These are phyloP conservation scores for Nakazawaea pomicola DNA, from an alignment of 805 yeast species.

Conservation along the genomic window DNA sequence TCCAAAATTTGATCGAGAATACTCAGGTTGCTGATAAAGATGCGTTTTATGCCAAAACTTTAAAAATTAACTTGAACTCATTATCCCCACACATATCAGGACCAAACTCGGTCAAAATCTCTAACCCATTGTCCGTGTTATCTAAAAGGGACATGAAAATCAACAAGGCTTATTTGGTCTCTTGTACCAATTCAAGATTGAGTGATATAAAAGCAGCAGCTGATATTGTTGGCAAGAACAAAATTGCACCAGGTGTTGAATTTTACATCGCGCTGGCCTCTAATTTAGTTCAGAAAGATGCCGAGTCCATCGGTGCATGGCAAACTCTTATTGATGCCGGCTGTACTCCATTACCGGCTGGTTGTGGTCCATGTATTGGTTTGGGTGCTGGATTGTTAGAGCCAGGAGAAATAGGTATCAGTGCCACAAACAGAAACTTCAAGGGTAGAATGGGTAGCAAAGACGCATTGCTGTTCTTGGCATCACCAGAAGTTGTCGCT, in stretches of 20 bases:
- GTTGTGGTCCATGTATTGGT: conserved; percentile 99
- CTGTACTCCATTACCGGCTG: conserved; percentile 92
- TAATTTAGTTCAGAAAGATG: conserved; percentile 86
- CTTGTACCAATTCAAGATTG: conserved; percentile 93
- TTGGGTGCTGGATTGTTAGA: conserved; percentile 89
- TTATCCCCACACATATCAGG: conserved; percentile 90
- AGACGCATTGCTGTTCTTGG: conserved; percentile 92
- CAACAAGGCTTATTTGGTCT: conserved; percentile 94
- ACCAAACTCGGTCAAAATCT: conserved; percentile 93
- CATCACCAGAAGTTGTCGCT: conserved; percentile 97
- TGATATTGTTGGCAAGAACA: conserved; percentile 71
- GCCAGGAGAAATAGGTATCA: conserved; percentile 96
- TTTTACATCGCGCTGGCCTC: conserved; percentile 98
- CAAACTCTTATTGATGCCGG: conserved; percentile 85
- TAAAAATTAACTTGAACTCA: conserved; percentile 73
- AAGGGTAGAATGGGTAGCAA: conserved; percentile 99
- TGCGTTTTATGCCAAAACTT: conserved; percentile 84
- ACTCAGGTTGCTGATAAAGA: conserved; percentile 56
- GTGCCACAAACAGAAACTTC: conserved; percentile 97
- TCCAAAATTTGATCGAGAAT: conserved; percentile 46
- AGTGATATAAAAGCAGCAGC: conserved; percentile 96
- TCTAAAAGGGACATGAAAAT: conserved; percentile 69
- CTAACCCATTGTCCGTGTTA: conserved; percentile 72
- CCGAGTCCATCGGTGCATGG: conserved; percentile 92
- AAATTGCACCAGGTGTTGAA: conserved; percentile 85